phyloP scores from a whole-genome alignment of 129 eudicot species.

The Flaveria bidentis region DNA sequence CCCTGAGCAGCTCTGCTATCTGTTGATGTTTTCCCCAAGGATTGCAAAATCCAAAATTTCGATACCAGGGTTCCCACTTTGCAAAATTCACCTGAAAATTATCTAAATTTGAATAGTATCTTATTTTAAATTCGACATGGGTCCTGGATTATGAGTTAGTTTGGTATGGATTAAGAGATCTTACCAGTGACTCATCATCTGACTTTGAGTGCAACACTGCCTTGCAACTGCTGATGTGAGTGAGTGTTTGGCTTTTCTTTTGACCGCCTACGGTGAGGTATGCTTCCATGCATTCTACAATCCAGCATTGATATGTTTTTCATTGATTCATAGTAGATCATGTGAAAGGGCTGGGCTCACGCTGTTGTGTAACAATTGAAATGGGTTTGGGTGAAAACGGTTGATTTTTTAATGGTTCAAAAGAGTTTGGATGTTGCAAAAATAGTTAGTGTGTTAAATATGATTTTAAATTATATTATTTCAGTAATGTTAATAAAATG shows the following conservation, averaged over 20 bases:
- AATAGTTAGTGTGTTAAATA: neutral
- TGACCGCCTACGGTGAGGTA: conserved; percentile 39
- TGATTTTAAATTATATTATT: too few species aligned
- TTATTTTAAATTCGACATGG: neutral
- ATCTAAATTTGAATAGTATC: neutral
- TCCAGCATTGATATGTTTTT: neutral
- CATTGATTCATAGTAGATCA: neutral
- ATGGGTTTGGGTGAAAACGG: neutral
- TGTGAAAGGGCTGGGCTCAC: neutral
- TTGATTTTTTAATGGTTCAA: neutral
- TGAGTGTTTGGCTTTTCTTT: conserved; percentile 42
- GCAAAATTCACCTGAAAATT: conserved; percentile 51
- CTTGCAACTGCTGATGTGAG: conserved; percentile 50
- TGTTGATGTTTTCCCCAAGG: conserved; percentile 63
- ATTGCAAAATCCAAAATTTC: conserved; percentile 50
- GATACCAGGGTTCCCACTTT: conserved; percentile 69
- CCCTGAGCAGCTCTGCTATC: conserved; percentile 53
- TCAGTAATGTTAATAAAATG: neutral
- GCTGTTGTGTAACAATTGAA: neutral
- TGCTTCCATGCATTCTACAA: conserved; percentile 52
- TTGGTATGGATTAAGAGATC: neutral
- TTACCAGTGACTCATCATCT: conserved; percentile 74
- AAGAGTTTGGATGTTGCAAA: neutral
- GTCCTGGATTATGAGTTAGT: neutral
- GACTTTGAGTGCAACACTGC: conserved; percentile 67